These are phyloP conservation scores for Litchi chinensis DNA, from an alignment of 345 rosid species.

Conservation along the genomic window DNA sequence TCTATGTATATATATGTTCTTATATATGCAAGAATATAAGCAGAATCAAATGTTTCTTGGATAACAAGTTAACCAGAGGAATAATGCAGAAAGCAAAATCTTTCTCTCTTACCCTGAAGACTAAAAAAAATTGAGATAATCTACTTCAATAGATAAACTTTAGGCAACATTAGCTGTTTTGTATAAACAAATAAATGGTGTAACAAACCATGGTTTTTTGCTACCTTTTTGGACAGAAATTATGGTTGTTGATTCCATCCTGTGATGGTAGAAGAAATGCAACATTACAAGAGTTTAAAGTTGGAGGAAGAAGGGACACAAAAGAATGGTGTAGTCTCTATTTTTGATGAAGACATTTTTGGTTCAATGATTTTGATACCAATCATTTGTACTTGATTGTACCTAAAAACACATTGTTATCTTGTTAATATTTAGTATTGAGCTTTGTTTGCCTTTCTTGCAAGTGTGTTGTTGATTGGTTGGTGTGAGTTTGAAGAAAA, in stretches of 20 bases:
- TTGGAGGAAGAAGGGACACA: background rate
- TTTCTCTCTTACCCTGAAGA: background rate
- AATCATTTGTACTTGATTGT: conserved; percentile 22
- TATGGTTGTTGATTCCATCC: conserved; percentile 20
- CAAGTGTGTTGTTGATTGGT: conserved; percentile 6
- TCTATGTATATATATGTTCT: no score
- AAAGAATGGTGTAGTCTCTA: conserved; percentile 18
- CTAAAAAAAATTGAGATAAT: background rate
- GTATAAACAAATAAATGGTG: no score
- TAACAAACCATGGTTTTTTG: background rate
- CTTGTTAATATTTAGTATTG: conserved; percentile 1
- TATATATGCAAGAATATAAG: background rate
- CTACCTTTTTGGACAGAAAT: conserved; percentile 33
- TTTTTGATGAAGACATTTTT: conserved; percentile 11
- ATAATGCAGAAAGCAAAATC: background rate
- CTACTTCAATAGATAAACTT: background rate
- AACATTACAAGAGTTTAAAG: background rate
- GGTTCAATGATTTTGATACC: conserved; percentile 22
- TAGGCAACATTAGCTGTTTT: no score
- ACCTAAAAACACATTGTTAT: background rate
- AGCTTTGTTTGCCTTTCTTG: conserved; percentile 13
- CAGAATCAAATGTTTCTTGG: background rate
- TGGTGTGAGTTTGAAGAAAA: conserved; percentile 12
- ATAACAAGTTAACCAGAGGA: background rate
- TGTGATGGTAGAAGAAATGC: background rate